Evolutionary conservation across 345 rosid species (phyloP).

Genomic region (Erodium maritimum): DNA sequence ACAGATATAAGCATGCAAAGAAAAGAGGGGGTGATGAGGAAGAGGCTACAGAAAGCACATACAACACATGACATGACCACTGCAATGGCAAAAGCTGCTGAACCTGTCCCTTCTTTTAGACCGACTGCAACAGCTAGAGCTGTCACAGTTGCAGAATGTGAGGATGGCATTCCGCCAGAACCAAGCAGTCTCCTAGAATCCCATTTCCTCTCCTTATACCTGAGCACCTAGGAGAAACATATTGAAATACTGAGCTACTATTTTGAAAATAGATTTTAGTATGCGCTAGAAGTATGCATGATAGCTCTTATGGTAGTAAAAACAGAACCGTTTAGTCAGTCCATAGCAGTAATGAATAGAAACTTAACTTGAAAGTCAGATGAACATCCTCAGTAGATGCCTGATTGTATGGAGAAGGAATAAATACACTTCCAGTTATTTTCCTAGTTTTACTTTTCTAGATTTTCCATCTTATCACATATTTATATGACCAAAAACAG

Average conservation of each 20-base stretch:
- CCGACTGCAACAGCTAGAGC: constrained; percentile 78
- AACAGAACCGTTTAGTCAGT: not conserved
- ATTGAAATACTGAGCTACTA: constrained; percentile 20
- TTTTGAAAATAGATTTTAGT: not conserved
- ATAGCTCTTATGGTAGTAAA: not conserved
- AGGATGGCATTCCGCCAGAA: constrained; percentile 98
- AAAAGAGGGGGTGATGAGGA: not conserved
- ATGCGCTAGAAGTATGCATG: not conserved
- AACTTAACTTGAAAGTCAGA: no score
- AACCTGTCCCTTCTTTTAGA: constrained; percentile 63
- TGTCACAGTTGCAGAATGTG: constrained; percentile 92
- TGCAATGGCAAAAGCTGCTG: constrained; percentile 76
- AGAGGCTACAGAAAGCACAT: constrained; percentile 19
- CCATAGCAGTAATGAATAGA: no score
- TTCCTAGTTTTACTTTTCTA: no score
- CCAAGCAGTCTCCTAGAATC: constrained; percentile 73
- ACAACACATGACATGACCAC: constrained; percentile 81
- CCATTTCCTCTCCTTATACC: constrained; percentile 95
- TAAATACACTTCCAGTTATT: no score
- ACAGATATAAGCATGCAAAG: not conserved
- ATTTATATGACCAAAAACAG: no score
- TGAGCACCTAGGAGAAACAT: constrained; percentile 52
- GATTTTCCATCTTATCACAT: no score
- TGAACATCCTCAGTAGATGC: no score
- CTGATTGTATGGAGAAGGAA: no score